A percentile compares a stretch with the other conserved stretches of the same genome.
Evolutionary conservation across 2,329 filamentous ascomycete species (phyloP).

Genomic region (Hypocreales sp.): DNA sequence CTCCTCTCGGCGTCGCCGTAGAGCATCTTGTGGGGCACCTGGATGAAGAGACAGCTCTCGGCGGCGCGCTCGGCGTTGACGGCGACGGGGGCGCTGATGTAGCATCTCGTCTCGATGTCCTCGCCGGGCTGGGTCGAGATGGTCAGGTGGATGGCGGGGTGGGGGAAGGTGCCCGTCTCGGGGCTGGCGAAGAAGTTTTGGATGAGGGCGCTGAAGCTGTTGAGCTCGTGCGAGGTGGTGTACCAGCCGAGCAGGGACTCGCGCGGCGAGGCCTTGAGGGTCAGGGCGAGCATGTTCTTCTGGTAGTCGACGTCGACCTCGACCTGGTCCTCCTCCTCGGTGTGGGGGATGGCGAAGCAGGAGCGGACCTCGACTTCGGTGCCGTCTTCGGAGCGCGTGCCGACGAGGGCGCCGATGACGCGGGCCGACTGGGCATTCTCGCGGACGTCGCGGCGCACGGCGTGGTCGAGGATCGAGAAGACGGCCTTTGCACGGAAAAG

Average conservation of each 20-base stretch:
- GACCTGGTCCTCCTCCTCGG: conserved; percentile 95
- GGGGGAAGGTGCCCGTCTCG: conserved; percentile 91
- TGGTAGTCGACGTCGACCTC: conserved; percentile 99
- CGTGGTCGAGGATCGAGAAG: conserved; percentile 81
- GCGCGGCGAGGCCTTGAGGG: conserved; percentile 84
- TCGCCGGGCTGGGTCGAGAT: conserved; percentile 80
- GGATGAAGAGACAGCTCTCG: conserved; percentile 94
- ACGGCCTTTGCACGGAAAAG: conserved; percentile 33
- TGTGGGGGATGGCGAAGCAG: conserved; percentile 96
- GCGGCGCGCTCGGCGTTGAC: conserved; percentile 89
- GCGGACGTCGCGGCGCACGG: conserved; percentile 64
- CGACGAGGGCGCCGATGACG: conserved; percentile 91
- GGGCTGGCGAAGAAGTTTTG: conserved; percentile 99
- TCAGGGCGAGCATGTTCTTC: conserved; percentile 95
- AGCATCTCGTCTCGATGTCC: conserved; percentile 80
- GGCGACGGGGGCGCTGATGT: conserved; percentile 90
- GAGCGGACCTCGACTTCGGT: conserved; percentile 91
- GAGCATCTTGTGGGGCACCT: conserved; percentile 86
- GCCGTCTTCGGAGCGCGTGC: conserved; percentile 88
- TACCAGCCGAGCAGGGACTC: conserved; percentile 97
- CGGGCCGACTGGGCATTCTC: conserved; percentile 69
- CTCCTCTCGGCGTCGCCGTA: conserved; percentile 59
- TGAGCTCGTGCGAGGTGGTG: conserved; percentile 89
- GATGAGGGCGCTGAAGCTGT: conserved; percentile 92
- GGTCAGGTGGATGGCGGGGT: conserved; percentile 94